phyloP scores from a whole-genome alignment of 2,329 filamentous ascomycete species.

The Bipolaris bicolor region DNA sequence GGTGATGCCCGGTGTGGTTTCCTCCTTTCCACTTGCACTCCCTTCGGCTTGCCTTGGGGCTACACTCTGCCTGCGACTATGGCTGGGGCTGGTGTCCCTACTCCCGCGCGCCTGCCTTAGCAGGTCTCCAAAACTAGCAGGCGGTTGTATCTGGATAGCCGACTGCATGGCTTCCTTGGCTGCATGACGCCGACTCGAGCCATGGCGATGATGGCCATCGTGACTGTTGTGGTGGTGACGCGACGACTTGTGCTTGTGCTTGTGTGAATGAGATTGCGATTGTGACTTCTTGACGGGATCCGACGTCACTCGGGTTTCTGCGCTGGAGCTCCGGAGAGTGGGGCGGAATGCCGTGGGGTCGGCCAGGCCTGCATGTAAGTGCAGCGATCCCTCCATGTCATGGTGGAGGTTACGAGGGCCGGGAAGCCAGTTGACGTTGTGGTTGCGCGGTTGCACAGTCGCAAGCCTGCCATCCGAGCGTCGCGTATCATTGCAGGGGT shows the following conservation, averaged over 20 bases:
- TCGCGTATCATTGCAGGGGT: conserved; percentile 20
- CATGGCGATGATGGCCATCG: conserved; percentile 36
- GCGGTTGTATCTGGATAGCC: conserved; percentile 53
- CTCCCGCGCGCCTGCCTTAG: conserved; percentile 47
- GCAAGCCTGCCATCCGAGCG: conserved; percentile 9
- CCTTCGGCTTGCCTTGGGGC: conserved; percentile 19
- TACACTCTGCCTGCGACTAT: conserved; percentile 40
- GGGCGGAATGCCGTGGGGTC: conserved; percentile 29
- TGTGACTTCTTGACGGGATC: conserved; percentile 40
- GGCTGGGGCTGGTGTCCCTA: conserved; percentile 37
- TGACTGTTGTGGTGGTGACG: conserved; percentile 40
- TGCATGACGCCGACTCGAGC: conserved; percentile 41
- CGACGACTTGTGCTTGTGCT: conserved; percentile 36
- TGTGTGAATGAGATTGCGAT: conserved; percentile 35
- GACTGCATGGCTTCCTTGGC: conserved; percentile 54
- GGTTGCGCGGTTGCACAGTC: conserved; percentile 10
- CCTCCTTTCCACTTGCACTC: conserved; percentile 14
- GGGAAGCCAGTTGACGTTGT: conserved; percentile 7
- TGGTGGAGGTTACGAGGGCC: conserved; percentile 22
- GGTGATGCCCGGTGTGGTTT: conserved; percentile 16
- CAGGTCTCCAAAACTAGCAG: conserved; percentile 53
- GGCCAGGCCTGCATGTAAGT: conserved; percentile 25
- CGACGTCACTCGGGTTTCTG: conserved; percentile 35
- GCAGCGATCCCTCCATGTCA: conserved; percentile 31
- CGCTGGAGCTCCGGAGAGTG: conserved; percentile 29